phyloP scores from a whole-genome alignment of 805 yeast species.

The Yarrowia phangngaensis region DNA sequence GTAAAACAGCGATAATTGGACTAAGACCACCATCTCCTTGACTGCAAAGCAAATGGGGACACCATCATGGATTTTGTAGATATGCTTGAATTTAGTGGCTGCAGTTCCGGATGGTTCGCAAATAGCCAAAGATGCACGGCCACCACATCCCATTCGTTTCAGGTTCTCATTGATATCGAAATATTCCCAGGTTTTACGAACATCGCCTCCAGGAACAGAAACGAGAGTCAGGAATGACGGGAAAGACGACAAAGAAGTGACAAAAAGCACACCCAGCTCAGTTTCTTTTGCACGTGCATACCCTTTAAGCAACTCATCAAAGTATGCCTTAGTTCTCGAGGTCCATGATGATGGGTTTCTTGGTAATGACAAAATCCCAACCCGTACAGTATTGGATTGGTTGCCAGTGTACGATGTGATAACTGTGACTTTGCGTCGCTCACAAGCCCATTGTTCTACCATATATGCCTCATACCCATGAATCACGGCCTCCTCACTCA shows the following conservation, averaged over 20 bases:
- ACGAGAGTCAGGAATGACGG: constrained; percentile 71
- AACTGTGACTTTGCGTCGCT: constrained; percentile 60
- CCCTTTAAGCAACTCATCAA: constrained; percentile 61
- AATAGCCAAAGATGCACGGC: constrained; percentile 72
- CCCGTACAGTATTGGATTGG: constrained; percentile 56
- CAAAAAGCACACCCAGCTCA: constrained; percentile 59
- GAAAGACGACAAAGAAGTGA: constrained; percentile 76
- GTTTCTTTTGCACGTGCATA: constrained; percentile 68
- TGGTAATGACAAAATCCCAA: constrained; percentile 55
- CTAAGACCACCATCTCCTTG: constrained; percentile 63
- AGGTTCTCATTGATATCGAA: constrained; percentile 75
- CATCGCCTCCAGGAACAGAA: constrained; percentile 49
- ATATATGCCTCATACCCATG: constrained; percentile 83
- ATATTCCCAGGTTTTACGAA: constrained; percentile 48
- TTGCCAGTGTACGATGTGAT: constrained; percentile 87
- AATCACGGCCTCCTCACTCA: constrained; percentile 48
- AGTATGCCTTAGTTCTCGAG: constrained; percentile 51
- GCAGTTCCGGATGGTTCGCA: constrained; percentile 72
- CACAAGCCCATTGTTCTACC: constrained; percentile 92
- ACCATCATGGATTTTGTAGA: constrained; percentile 52
- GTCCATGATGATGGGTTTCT: constrained; percentile 50
- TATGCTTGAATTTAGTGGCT: constrained; percentile 73
- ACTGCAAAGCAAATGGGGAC: constrained; percentile 65
- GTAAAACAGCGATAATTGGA: constrained; percentile 74
- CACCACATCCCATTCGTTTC: constrained; percentile 74